A percentile compares a stretch with the other conserved stretches of the same genome.
These are phyloP conservation scores for Talaromyces sp. DNA, from an alignment of 2,329 filamentous ascomycete species.

Conservation along the genomic window DNA sequence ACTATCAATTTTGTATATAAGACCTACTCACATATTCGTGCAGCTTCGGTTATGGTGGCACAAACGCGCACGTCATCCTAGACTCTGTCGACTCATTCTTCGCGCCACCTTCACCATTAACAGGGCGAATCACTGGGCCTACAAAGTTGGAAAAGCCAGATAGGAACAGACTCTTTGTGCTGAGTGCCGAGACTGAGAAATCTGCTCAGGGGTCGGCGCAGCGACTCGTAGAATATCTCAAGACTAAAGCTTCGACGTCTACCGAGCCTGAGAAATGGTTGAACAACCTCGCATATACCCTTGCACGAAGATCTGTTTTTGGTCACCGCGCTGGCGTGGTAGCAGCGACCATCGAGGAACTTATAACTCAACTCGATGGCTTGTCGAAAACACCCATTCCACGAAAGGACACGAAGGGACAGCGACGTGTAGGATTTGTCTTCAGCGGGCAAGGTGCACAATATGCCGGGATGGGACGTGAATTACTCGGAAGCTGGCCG, in stretches of 20 bases:
- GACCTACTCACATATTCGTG: constrained; percentile 1
- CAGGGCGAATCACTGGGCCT: not conserved
- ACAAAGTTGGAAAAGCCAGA: not conserved
- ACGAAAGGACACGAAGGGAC: not conserved
- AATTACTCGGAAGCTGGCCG: constrained; percentile 24
- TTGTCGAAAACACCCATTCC: constrained; percentile 17
- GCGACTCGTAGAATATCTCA: not conserved
- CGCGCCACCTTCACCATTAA: not conserved
- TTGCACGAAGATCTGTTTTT: not conserved
- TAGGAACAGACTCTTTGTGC: not conserved
- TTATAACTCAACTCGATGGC: constrained; percentile 2
- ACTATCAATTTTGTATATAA: not conserved
- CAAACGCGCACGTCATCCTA: constrained; percentile 32
- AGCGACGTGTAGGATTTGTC: constrained; percentile 21
- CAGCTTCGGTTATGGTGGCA: constrained; percentile 43
- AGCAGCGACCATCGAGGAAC: not conserved
- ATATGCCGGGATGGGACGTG: constrained; percentile 35
- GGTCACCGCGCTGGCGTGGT: not conserved
- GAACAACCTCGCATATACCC: not conserved
- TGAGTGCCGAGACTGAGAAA: not conserved
- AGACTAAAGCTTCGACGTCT: not conserved
- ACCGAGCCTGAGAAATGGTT: not conserved
- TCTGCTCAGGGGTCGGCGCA: not conserved
- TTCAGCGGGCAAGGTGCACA: constrained; percentile 23
- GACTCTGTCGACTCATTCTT: constrained; percentile 18